phyloP scores from a whole-genome alignment of 768 basidiomycete species.

The Boletellus sp. region DNA sequence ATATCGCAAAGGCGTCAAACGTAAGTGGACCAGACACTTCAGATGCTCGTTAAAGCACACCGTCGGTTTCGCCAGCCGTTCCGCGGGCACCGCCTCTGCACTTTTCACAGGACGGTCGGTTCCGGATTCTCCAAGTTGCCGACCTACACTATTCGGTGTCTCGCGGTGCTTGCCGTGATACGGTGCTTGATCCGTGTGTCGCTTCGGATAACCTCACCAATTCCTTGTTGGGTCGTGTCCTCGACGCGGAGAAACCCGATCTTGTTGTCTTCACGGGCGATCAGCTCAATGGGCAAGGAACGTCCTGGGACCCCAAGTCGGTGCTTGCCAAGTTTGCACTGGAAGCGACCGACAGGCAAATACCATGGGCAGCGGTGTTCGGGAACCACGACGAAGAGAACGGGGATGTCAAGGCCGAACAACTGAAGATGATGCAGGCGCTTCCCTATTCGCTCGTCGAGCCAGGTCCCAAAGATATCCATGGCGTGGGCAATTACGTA shows the following conservation, averaged over 20 bases:
- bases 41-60: neutral
- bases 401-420: conserved; percentile 56
- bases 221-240: conserved; percentile 62
- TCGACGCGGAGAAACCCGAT: conserved; percentile 84
- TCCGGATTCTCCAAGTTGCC: conserved; percentile 88
- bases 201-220: conserved; percentile 77
- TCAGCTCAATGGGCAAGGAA: conserved; percentile 88
- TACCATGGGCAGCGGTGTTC: conserved; percentile 91
- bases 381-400: conserved; percentile 92
- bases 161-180: conserved; percentile 74
- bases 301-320: conserved; percentile 84
- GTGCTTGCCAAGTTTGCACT: conserved; percentile 86
- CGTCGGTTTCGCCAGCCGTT: conserved; percentile 39
- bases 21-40: conserved; percentile 39
- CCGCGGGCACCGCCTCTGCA: conserved; percentile 76
- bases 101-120: conserved; percentile 78
- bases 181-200: conserved; percentile 45
- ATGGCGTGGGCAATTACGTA: conserved; percentile 90
- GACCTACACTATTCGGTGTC: conserved; percentile 92
- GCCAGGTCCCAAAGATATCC: conserved; percentile 76
- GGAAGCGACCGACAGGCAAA: conserved; percentile 65
- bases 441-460: conserved; percentile 85
- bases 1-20: conserved; percentile 67
- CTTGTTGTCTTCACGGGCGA: conserved; percentile 92
- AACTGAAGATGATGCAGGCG: conserved; percentile 66